Evolutionary conservation across 352 stramenopile species (phyloP).

Genomic region (Phytophthora agathidicida): DNA sequence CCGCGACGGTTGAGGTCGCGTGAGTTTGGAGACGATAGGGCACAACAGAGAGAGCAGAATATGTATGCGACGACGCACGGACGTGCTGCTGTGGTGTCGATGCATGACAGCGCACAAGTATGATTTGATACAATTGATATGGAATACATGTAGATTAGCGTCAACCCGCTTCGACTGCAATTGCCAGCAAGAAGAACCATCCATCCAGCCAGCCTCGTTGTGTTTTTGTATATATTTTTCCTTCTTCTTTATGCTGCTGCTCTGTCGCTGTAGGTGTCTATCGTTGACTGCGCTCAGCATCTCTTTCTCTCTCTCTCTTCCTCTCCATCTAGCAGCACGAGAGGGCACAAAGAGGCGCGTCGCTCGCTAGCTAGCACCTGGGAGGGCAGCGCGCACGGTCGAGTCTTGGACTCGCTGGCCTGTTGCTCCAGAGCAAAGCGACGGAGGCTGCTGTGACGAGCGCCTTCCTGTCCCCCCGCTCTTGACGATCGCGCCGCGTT

Average conservation of each 20-base stretch:
- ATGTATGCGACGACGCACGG: conserved; percentile 4
- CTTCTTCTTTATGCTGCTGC: conserved; percentile 20
- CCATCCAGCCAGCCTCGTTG: background rate
- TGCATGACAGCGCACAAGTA: conserved; percentile 2
- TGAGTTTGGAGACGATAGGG: conserved; percentile 22
- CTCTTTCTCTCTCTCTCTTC: conserved; percentile 1
- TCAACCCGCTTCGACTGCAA: background rate
- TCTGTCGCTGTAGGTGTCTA: conserved; percentile 27
- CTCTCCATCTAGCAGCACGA: background rate
- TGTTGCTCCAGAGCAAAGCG: conserved; percentile 14
- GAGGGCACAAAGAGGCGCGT: conserved; percentile 9
- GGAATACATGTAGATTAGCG: conserved; percentile 43
- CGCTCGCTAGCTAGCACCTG: conserved; percentile 24
- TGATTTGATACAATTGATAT: conserved; percentile 27
- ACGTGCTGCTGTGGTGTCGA: background rate
- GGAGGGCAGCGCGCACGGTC: conserved; percentile 9
- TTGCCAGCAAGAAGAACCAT: too few relatives aligned
- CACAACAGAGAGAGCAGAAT: conserved; percentile 2
- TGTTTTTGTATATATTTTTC: conserved; percentile 31
- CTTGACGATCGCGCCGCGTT: conserved; percentile 11
- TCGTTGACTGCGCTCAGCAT: conserved; percentile 24
- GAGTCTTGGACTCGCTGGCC: conserved; percentile 1
- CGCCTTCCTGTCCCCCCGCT: conserved; percentile 12
- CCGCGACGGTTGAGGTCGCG: conserved; percentile 43
- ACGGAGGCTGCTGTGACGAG: conserved; percentile 29